phyloP scores from a whole-genome alignment of 305 asterid genomes.

The Caryopteris hybrid region DNA sequence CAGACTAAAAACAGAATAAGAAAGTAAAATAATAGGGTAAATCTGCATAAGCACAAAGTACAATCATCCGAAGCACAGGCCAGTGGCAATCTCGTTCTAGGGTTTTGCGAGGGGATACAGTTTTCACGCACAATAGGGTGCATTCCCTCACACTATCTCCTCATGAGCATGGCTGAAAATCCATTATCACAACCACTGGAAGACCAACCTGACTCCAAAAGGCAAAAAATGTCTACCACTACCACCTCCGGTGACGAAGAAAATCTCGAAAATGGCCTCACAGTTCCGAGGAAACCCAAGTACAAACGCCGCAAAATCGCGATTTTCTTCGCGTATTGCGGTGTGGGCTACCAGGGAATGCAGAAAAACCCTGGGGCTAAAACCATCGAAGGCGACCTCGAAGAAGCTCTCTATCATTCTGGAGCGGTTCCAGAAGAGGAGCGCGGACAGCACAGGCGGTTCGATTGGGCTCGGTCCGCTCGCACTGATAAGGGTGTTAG shows the following conservation, averaged over 20 bases:
- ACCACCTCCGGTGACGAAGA: conserved; percentile 59
- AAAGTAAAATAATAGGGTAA: neutral
- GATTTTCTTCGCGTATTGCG: conserved; percentile 83
- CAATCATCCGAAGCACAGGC: conserved; percentile 24
- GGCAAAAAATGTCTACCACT: conserved; percentile 70
- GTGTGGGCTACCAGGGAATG: conserved; percentile 96
- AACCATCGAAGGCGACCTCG: conserved; percentile 94
- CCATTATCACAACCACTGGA: conserved; percentile 19
- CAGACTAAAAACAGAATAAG: neutral
- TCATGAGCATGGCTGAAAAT: conserved; percentile 36
- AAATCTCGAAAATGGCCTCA: conserved; percentile 12
- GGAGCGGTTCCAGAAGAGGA: conserved; percentile 86
- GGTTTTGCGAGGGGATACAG: conserved; percentile 33
- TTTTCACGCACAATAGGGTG: neutral
- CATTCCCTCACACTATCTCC: neutral
- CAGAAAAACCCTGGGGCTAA: conserved; percentile 97
- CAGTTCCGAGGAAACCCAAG: conserved; percentile 34
- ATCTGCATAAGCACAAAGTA: conserved; percentile 25
- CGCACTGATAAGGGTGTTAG: conserved; percentile 93
- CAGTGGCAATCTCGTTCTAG: conserved; percentile 22
- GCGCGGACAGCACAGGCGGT: conserved; percentile 52
- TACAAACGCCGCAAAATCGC: conserved; percentile 94
- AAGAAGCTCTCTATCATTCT: conserved; percentile 72
- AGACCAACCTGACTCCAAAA: conserved; percentile 48
- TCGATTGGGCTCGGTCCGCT: conserved; percentile 88